Evolutionary conservation across 129 eudicot species (phyloP), one percentile per base, ranked within the genome.

Genomic region (Flaveria linearis): DNA sequence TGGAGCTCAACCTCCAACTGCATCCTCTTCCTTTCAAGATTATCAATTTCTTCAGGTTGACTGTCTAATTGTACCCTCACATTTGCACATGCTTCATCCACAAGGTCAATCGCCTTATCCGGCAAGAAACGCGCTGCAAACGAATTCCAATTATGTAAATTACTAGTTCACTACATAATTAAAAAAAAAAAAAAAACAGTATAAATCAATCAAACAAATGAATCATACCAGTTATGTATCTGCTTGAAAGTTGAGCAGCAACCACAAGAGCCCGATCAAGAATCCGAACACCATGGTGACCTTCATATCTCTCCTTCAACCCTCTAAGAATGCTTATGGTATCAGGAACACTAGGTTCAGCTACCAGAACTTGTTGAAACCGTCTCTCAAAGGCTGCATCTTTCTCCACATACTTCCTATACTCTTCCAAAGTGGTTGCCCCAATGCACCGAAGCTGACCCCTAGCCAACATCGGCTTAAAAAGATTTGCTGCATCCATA

Each of bases 371-470:
- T 74, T 94, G 97, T 76, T 94, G 98, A 77, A 94, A 94, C 4
- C 98, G 87, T 74, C 98, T 85, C 88, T 94, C 98, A 23, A 94
- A 94, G 0, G 98, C 98, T 22, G 98, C 97, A 84, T 94, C 98
- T 63, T 91, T 94, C 64, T 94, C 98, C 25, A 94, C 98, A 71
- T 94, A 91, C 18, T 94, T 94, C 69, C 98, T 84, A 1, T 94
- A 94, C 68, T 94, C 98, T 20, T 94, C 93, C 67, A 94, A 83
- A 20, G 98, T 94, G 0, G 98, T 93, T 0, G 98, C 98, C 15
- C 98, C 98, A 75, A 94, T 91, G 80, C 98, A 94, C 42, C 97
- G 73, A 60, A 94, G 78, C 46, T 94, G 98, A 7, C 98, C 98
- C 55, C 98, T 88, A 52, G 98, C 98, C 55, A 94, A 91, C 97